phyloP scores from a whole-genome alignment of 768 basidiomycete genomes.

The Hygrocybe punicea region DNA sequence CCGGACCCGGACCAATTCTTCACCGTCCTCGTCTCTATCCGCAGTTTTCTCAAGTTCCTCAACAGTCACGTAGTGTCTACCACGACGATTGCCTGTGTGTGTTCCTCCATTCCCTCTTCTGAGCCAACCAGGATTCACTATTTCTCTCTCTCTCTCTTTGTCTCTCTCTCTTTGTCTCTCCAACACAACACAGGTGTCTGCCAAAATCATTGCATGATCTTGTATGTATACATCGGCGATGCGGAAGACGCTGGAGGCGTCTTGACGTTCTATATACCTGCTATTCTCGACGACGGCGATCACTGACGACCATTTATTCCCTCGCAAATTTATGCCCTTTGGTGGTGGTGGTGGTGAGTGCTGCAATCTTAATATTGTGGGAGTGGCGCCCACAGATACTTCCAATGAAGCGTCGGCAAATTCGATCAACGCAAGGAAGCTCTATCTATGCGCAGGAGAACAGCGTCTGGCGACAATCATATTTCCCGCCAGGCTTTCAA shows the following conservation, averaged over 20 bases:
- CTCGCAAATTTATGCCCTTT: neutral
- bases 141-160: neutral
- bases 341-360: too few species aligned
- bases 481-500: too few species aligned
- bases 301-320: neutral
- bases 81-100: conserved; percentile 80
- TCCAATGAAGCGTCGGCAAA: too few species aligned
- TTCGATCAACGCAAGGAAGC: too few species aligned
- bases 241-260: conserved; percentile 77
- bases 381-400: neutral
- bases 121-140: neutral
- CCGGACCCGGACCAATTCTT: conserved; percentile 58
- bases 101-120: too few species aligned
- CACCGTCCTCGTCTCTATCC: conserved; percentile 65
- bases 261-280: conserved; percentile 85
- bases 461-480: too few species aligned
- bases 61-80: conserved; percentile 76
- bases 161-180: neutral
- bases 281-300: conserved; percentile 55
- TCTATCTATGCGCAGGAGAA: too few species aligned
- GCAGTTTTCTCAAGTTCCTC: conserved; percentile 78
- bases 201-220: conserved; percentile 76
- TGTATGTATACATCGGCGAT: conserved; percentile 87
- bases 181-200: too few species aligned
- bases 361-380: neutral